Evolutionary conservation across 2,329 filamentous ascomycete genomes (phyloP), one percentile per base, ranked within the genome.

Genomic region (Pestalotiopsis sp.): DNA sequence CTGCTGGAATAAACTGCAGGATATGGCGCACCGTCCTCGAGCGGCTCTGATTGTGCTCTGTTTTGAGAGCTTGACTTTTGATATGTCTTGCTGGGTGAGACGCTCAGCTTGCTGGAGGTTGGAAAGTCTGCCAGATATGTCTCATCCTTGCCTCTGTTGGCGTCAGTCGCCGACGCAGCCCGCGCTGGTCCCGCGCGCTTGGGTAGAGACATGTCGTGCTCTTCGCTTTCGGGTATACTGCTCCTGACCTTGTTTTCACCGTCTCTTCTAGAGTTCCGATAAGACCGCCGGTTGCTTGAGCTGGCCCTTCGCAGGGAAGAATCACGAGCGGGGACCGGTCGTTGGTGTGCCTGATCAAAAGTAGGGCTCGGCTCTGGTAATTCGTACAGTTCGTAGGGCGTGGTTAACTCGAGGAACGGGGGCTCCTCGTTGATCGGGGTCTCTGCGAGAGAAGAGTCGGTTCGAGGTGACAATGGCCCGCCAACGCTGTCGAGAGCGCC

Each of bases 11-110:
- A 85, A 7, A 94, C 85, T 1, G 90, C 86, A 0, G 92, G 92
- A 20, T 89, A 92, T 1, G 92, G 92, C 0, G 92, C 92, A 14
- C 89, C 90, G 20, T 93, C 90, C 25, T 92, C 88, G 2, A 82
- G 76, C 9, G 39, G 27, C 4, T 77, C 78, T 12, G 69, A 69
- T 9, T 75, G 72, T 7, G 76, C 73, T 20, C 71, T 67, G 57
- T 73, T 71, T 25, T 76, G 72, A 17, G 71, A 72, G 14, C 70
- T 68, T 39, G 72, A 73, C 27, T 75, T 72, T 60, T 77, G 68
- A 67, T 74, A 71, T 14, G 67, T 67, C 67, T 72, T 77, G 39
- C 63, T 70, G 7, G 73, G 69, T 4, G 71, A 65, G n/a, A 71
- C 64, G 27, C 70, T 74, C 14, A 72, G 60, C 66, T 73, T 77